Conservation (phyloP, 208 protist genomes). For the Leishmania turanica region DNA sequence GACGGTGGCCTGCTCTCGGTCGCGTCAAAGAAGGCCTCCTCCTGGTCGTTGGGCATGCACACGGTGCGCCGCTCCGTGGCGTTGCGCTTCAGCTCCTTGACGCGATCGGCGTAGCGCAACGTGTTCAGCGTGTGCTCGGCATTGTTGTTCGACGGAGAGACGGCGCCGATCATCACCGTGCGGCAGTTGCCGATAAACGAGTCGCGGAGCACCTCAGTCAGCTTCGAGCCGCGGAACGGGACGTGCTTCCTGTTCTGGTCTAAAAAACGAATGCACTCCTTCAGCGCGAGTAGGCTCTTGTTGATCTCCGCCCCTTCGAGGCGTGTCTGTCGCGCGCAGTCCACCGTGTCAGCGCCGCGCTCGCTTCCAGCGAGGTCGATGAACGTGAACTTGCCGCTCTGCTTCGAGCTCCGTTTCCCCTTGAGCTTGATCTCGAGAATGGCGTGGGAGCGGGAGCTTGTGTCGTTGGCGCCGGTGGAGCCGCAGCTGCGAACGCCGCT, state of each 20-base stretch:
- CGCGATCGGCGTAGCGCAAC: slow-evolving; percentile 80
- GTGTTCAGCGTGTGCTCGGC: slow-evolving; percentile 86
- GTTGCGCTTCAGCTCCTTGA: slow-evolving; percentile 90
- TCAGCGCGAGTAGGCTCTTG: slow-evolving; percentile 86
- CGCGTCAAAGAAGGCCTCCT: slow-evolving; percentile 34
- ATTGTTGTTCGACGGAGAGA: slow-evolving; percentile 81
- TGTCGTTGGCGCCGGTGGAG: slow-evolving; percentile 94
- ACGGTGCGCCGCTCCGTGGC: slow-evolving; percentile 30
- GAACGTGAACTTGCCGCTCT: slow-evolving; percentile 73
- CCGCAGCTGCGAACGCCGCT: slow-evolving; percentile 77
- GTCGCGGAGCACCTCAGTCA: slow-evolving; percentile 92
- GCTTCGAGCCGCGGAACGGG: slow-evolving; percentile 92
- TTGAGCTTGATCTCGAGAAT: slow-evolving; percentile 88
- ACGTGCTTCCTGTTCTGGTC: slow-evolving; percentile 84
- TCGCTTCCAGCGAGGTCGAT: slow-evolving; percentile 95
- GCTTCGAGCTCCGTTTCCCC: slow-evolving; percentile 3
- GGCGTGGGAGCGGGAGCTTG: slow-evolving; percentile 95
- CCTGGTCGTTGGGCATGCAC: slow-evolving; percentile 33
- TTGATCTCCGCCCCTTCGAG: slow-evolving; percentile 92
- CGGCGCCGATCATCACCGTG: slow-evolving; percentile 94
- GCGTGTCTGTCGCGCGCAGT: slow-evolving; percentile 83
- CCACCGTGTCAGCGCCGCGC: slow-evolving; percentile 76
- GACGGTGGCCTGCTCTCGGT: slow-evolving; percentile 28
- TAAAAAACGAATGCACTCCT: slow-evolving; percentile 88
- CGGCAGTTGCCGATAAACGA: slow-evolving; percentile 91